A percentile compares a stretch with the other conserved stretches of the same genome.
Conservation (phyloP, 176 grass and related monocot genomes). For the Eremochloa ophiuroides region DNA sequence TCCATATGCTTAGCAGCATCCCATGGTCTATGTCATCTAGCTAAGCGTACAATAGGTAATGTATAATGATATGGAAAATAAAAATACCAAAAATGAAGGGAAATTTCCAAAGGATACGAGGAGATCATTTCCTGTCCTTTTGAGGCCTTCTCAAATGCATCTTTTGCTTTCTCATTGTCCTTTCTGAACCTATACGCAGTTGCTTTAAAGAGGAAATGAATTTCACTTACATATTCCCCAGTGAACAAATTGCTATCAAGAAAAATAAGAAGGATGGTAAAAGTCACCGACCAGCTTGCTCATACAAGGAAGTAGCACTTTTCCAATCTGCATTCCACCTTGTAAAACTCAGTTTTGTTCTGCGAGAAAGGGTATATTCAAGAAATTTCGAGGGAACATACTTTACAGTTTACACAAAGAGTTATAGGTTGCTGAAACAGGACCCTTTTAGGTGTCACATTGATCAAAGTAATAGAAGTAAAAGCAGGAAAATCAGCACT, state of each 20-base stretch:
- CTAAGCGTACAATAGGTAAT: constrained; percentile 34
- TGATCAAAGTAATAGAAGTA: not conserved
- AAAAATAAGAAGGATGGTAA: constrained; percentile 6
- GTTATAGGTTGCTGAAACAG: not conserved
- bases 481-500: not conserved
- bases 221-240: constrained; percentile 6
- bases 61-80: constrained; percentile 21
- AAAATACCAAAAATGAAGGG: not conserved
- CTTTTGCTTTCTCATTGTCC: constrained; percentile 96
- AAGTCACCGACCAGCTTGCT: constrained; percentile 77
- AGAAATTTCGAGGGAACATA: not conserved
- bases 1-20: constrained; percentile 99
- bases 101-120: constrained; percentile 68
- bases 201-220: constrained; percentile 55
- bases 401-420: not conserved
- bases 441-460: not conserved
- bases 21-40: constrained; percentile 72
- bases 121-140: constrained; percentile 99
- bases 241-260: not conserved
- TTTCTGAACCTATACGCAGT: constrained; percentile 81
- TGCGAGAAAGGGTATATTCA: constrained; percentile 17
- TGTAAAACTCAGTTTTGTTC: constrained; percentile 98
- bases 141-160: constrained; percentile 97
- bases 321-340: constrained; percentile 97
- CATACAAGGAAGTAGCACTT: constrained; percentile 81